phyloP scores from a whole-genome alignment of 306 rosid genomes.

The Malus sieversii region DNA sequence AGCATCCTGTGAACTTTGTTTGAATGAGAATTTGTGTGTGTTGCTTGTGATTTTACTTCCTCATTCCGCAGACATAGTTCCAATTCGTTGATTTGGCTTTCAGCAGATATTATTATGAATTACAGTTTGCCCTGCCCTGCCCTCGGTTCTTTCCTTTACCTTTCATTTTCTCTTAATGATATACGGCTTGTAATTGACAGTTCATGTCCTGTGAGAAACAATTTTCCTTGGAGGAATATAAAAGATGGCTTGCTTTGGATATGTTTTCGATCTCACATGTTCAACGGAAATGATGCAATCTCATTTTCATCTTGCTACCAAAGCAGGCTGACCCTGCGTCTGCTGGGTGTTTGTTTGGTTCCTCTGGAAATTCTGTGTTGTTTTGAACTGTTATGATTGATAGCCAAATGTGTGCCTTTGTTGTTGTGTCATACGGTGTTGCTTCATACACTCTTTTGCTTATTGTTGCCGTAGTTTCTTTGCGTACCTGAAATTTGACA shows the following conservation, averaged over 20 bases:
- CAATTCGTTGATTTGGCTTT: conserved; percentile 18
- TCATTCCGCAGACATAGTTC: conserved; percentile 16
- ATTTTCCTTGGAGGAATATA: conserved; percentile 7
- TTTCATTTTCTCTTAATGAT: background rate
- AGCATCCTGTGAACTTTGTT: conserved; percentile 49
- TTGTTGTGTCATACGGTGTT: no score
- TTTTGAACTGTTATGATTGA: background rate
- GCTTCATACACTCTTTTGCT: no score
- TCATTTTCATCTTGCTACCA: background rate
- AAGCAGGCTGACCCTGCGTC: background rate
- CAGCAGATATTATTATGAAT: background rate
- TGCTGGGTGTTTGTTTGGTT: background rate
- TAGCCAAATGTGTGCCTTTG: background rate
- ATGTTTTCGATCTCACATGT: background rate
- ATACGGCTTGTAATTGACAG: conserved; percentile 17
- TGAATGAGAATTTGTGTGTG: conserved; percentile 52
- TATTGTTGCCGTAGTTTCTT: no score
- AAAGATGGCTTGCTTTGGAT: background rate
- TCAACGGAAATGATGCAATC: background rate
- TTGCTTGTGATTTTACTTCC: conserved; percentile 18
- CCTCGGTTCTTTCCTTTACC: background rate
- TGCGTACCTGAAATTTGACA: background rate
- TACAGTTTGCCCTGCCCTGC: background rate
- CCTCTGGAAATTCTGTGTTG: background rate
- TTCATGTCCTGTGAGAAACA: background rate